Evolutionary conservation across 2,329 filamentous ascomycete genomes (phyloP).

Genomic region (Sporothrix brunneoviolacea): DNA sequence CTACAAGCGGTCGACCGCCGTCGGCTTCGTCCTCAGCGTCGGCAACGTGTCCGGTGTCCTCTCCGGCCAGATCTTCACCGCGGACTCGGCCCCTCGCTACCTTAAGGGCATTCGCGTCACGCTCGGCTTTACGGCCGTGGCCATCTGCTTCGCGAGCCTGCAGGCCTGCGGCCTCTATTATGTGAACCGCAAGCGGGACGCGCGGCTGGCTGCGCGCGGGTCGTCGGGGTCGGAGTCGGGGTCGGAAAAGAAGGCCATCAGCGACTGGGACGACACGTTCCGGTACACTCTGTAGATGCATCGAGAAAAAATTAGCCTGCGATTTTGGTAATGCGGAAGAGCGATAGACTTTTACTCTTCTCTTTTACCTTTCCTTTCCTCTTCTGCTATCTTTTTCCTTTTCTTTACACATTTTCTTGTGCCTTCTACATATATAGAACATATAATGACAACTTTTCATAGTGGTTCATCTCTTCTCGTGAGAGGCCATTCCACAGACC

Average conservation of each 20-base stretch:
- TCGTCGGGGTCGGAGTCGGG: too few species aligned
- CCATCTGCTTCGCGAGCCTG: neutral
- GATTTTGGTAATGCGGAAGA: too few species aligned
- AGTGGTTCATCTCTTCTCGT: too few species aligned
- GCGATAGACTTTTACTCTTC: too few species aligned
- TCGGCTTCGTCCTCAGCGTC: slow-evolving; percentile 10
- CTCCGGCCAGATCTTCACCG: slow-evolving; percentile 14
- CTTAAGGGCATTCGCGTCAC: slow-evolving; percentile 4
- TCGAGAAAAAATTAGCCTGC: too few species aligned
- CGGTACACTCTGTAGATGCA: slow-evolving; percentile 3
- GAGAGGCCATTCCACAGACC: too few species aligned
- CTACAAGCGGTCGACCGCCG: slow-evolving; percentile 13
- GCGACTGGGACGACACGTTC: slow-evolving; percentile 3
- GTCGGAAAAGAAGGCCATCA: neutral
- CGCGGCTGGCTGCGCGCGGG: neutral
- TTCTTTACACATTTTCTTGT: too few species aligned
- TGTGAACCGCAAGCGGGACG: slow-evolving; percentile 1
- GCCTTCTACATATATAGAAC: too few species aligned
- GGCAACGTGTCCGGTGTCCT: slow-evolving; percentile 10
- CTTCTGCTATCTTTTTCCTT: too few species aligned
- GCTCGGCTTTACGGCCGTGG: slow-evolving; percentile 11
- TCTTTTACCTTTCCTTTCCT: too few species aligned
- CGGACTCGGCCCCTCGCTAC: slow-evolving; percentile 4
- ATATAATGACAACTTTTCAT: too few species aligned
- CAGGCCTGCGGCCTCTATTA: neutral